phyloP scores from a whole-genome alignment of 2,329 filamentous ascomycete species.

The Colletotrichum tropicicola region DNA sequence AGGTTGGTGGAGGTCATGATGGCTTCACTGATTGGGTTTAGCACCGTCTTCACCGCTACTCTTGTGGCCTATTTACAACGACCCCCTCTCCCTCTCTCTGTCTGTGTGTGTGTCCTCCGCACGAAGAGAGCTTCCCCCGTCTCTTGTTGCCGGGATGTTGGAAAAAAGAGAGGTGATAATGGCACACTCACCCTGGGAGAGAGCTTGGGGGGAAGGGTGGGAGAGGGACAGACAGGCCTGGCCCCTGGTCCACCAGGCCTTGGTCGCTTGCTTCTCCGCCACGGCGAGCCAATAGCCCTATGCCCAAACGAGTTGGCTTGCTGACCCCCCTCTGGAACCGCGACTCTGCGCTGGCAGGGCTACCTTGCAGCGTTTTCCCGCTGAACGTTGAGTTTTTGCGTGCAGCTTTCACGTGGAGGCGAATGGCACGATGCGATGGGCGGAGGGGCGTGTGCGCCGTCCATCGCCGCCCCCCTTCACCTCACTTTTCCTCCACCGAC shows the following conservation, averaged over 20 bases:
- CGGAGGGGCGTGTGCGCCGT: conserved; percentile 1
- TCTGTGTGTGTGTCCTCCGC: too few species aligned
- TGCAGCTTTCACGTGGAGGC: conserved; percentile 29
- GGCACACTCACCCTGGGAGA: conserved; percentile 8
- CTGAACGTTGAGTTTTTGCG: conserved; percentile 26
- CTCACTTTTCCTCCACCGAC: background rate
- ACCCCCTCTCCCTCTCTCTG: conserved; percentile 32
- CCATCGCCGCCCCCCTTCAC: background rate
- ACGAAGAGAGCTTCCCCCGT: background rate
- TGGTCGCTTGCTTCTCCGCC: conserved; percentile 23
- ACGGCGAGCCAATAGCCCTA: conserved; percentile 25
- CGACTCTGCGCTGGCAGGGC: conserved; percentile 27
- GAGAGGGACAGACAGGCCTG: too few species aligned
- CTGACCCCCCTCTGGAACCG: conserved; percentile 25
- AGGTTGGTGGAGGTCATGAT: conserved; percentile 26
- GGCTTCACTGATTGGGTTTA: conserved; percentile 31
- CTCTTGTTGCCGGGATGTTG: conserved; percentile 1
- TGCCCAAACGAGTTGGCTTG: conserved; percentile 25
- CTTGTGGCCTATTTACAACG: conserved; percentile 31
- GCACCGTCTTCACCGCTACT: conserved; percentile 34
- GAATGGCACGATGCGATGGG: conserved; percentile 25
- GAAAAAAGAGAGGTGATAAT: background rate
- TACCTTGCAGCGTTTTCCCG: conserved; percentile 24
- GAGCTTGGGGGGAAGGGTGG: too few species aligned
- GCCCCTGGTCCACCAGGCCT: conserved; percentile 14